These are phyloP conservation scores for Nemania bipapillata DNA, from an alignment of 2,329 filamentous ascomycete genomes.

Conservation along the genomic window DNA sequence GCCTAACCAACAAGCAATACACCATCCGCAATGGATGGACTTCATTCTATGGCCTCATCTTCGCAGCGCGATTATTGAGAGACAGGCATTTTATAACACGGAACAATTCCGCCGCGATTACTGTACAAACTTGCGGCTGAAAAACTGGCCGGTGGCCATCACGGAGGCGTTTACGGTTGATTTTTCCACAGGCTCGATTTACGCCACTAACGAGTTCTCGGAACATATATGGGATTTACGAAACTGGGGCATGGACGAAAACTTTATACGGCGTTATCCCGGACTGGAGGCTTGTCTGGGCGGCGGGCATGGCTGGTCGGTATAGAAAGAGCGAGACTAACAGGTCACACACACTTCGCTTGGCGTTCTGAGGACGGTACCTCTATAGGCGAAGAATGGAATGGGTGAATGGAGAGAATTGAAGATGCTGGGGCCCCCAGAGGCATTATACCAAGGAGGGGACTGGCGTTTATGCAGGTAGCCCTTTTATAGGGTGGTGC, in stretches of 20 bases:
- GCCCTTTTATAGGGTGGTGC: constrained; percentile 3
- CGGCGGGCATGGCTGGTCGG: constrained; percentile 36
- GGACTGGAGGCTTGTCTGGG: constrained; percentile 40
- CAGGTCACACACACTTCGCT: constrained; percentile 26
- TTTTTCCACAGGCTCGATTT: constrained; percentile 46
- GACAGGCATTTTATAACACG: constrained; percentile 53
- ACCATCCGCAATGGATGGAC: constrained; percentile 52
- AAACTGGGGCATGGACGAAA: constrained; percentile 46
- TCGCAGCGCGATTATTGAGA: constrained; percentile 52
- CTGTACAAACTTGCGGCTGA: constrained; percentile 49
- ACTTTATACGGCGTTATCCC: constrained; percentile 47
- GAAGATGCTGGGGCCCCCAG: constrained; percentile 21
- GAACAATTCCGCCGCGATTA: constrained; percentile 54
- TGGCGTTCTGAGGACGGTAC: constrained; percentile 26
- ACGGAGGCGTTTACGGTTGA: constrained; percentile 45
- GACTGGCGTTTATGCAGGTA: constrained; percentile 22
- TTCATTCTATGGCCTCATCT: constrained; percentile 51
- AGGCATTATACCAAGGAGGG: constrained; percentile 32
- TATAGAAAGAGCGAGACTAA: constrained; percentile 32
- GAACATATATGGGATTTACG: constrained; percentile 45
- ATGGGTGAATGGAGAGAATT: neutral
- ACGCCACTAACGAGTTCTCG: constrained; percentile 44
- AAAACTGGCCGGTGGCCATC: constrained; percentile 52
- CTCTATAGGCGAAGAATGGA: neutral
- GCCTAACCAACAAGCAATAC: constrained; percentile 46